These are phyloP conservation scores for Anethum foeniculum DNA, from an alignment of 140 eudicot species.

Conservation along the genomic window DNA sequence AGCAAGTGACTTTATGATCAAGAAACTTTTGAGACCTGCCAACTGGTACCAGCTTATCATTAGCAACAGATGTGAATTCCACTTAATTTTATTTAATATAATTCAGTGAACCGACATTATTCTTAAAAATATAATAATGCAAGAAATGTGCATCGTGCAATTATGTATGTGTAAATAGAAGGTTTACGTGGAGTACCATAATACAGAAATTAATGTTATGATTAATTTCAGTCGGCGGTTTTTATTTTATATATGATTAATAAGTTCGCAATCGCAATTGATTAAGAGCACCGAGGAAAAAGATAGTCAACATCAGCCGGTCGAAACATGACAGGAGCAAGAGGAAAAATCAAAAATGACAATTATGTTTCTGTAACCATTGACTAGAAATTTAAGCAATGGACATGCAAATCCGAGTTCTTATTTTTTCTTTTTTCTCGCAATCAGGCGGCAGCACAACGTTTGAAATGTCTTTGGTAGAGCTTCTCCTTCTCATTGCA, in stretches of 20 bases:
- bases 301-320: background rate
- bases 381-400: background rate
- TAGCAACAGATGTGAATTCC: background rate
- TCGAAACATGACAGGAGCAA: background rate
- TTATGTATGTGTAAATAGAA: background rate
- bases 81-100: background rate
- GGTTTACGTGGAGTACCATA: background rate
- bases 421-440: background rate
- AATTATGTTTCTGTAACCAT: background rate
- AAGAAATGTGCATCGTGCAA: background rate
- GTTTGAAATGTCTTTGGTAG: background rate
- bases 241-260: background rate
- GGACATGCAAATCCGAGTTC: background rate
- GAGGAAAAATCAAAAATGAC: background rate
- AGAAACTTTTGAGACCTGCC: background rate
- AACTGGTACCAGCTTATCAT: background rate
- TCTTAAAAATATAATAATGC: background rate
- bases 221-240: background rate
- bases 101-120: background rate
- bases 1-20: background rate
- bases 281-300: background rate
- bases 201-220: background rate
- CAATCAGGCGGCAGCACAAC: background rate
- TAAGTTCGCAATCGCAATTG: background rate
- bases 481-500: too few species aligned